These are phyloP conservation scores for Pseudopithomyces chartarum DNA, from an alignment of 2,329 filamentous ascomycete genomes.

Conservation along the genomic window DNA sequence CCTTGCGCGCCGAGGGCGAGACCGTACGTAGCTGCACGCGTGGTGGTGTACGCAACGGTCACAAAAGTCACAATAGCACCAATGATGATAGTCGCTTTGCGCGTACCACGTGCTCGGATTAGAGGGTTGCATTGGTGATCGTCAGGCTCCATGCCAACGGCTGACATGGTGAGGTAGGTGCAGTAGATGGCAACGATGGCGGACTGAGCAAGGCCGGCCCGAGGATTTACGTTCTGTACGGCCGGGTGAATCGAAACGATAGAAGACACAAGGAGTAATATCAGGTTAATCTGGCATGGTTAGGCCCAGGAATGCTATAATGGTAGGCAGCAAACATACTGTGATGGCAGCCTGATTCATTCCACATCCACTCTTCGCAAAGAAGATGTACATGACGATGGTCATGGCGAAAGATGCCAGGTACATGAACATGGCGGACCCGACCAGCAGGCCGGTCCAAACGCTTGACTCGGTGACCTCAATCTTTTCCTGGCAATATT, in stretches of 20 bases:
- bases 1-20: constrained; percentile 71
- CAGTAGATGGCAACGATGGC: constrained; percentile 98
- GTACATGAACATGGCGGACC: constrained; percentile 94
- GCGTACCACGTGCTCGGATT: constrained; percentile 80
- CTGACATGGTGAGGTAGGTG: constrained; percentile 97
- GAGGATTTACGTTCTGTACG: constrained; percentile 89
- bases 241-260: constrained; percentile 85
- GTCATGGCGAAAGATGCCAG: constrained; percentile 90
- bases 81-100: constrained; percentile 87
- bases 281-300: constrained; percentile 69
- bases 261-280: constrained; percentile 81
- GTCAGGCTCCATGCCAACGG: constrained; percentile 98
- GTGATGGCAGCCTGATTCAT: constrained; percentile 99
- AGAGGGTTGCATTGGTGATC: constrained; percentile 94
- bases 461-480: constrained; percentile 82
- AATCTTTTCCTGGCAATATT: constrained; percentile 93
- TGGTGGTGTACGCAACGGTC: constrained; percentile 97
- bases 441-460: constrained; percentile 88
- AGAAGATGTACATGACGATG: constrained; percentile 96
- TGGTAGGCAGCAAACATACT: constrained; percentile 42
- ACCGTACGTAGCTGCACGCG: constrained; percentile 89
- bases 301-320: not conserved
- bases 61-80: constrained; percentile 96
- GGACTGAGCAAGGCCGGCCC: constrained; percentile 93
- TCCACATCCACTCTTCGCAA: constrained; percentile 77